phyloP scores from a whole-genome alignment of 1,139 yeast genomes.

The Lodderomyces metapsilosis region DNA sequence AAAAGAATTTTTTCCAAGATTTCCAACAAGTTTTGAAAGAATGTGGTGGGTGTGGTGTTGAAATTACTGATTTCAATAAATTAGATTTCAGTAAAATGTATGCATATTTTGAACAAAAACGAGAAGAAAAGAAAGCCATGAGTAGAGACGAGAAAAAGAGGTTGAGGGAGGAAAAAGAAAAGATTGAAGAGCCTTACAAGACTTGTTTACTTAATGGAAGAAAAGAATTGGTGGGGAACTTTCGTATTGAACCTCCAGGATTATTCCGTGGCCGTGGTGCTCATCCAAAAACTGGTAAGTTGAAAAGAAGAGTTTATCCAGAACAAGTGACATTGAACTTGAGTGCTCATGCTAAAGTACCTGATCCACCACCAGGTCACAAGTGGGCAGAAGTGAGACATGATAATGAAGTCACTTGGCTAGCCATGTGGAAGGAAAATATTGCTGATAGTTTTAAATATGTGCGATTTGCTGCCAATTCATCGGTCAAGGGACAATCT shows the following conservation, averaged over 20 bases:
- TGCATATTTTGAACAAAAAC: slow-evolving; percentile 65
- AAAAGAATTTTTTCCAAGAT: slow-evolving; percentile 81
- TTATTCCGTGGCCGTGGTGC: slow-evolving; percentile 95
- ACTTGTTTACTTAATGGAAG: slow-evolving; percentile 83
- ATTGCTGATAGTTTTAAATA: slow-evolving; percentile 81
- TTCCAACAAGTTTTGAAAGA: slow-evolving; percentile 69
- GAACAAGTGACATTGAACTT: slow-evolving; percentile 87
- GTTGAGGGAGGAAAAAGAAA: slow-evolving; percentile 69
- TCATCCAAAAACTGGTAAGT: slow-evolving; percentile 92
- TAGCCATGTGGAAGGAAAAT: slow-evolving; percentile 96
- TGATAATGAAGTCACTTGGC: slow-evolving; percentile 91
- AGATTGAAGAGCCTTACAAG: slow-evolving; percentile 76
- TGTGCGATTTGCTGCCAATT: slow-evolving; percentile 88
- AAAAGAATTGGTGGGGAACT: slow-evolving; percentile 89
- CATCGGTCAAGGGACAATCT: slow-evolving; percentile 87
- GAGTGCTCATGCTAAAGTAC: slow-evolving; percentile 69
- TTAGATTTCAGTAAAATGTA: slow-evolving; percentile 80
- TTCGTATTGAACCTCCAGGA: slow-evolving; percentile 95
- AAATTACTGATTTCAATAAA: slow-evolving; percentile 59
- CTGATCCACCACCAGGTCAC: slow-evolving; percentile 85
- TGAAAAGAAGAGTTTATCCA: slow-evolving; percentile 79
- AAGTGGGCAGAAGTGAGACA: slow-evolving; percentile 87
- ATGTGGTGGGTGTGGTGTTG: slow-evolving; percentile 50
- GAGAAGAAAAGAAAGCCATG: slow-evolving; percentile 70
- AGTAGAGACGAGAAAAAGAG: slow-evolving; percentile 71